Percentiles rank a stretch among this genome's conserved stretches.
Evolutionary conservation across 257 asterid genomes (phyloP).

Genomic region (Gynochthodes officinalis): DNA sequence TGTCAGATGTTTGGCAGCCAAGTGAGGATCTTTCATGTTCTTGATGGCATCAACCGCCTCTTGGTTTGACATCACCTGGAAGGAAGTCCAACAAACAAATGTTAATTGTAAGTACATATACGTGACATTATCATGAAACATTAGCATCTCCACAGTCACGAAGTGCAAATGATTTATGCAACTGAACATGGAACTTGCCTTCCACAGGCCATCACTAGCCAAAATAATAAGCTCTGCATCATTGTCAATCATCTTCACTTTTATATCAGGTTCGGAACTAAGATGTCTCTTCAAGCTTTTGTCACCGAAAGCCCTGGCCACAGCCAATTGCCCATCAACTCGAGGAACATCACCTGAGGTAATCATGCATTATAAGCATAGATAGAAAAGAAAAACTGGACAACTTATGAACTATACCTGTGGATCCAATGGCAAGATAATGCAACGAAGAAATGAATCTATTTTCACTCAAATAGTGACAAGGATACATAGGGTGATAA

Average conservation of each 20-base stretch:
- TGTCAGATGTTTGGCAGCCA: slow-evolving; percentile 69
- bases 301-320: slow-evolving; percentile 96
- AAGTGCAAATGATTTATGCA: background rate
- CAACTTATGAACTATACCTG: background rate
- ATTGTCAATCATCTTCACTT: slow-evolving; percentile 52
- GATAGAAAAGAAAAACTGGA: background rate
- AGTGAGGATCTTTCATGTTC: slow-evolving; percentile 56
- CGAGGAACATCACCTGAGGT: slow-evolving; percentile 83
- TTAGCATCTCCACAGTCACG: background rate
- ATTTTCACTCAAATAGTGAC: too few species aligned
- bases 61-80: slow-evolving; percentile 85
- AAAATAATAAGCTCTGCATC: slow-evolving; percentile 65
- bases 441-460: too few species aligned
- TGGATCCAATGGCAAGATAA: background rate
- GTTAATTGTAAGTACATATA: too few species aligned
- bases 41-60: slow-evolving; percentile 73
- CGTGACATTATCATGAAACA: background rate
- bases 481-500: background rate
- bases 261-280: slow-evolving; percentile 76
- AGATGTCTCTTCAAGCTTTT: slow-evolving; percentile 84
- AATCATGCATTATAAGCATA: slow-evolving; percentile 12
- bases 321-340: slow-evolving; percentile 93
- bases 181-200: slow-evolving; percentile 35
- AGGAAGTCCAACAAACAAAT: background rate
- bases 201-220: slow-evolving; percentile 96